Percentiles rank a stretch among this genome's conserved stretches.
Evolutionary conservation across 2,329 filamentous ascomycete genomes (phyloP).

Genomic region (Paraphoma sp.): DNA sequence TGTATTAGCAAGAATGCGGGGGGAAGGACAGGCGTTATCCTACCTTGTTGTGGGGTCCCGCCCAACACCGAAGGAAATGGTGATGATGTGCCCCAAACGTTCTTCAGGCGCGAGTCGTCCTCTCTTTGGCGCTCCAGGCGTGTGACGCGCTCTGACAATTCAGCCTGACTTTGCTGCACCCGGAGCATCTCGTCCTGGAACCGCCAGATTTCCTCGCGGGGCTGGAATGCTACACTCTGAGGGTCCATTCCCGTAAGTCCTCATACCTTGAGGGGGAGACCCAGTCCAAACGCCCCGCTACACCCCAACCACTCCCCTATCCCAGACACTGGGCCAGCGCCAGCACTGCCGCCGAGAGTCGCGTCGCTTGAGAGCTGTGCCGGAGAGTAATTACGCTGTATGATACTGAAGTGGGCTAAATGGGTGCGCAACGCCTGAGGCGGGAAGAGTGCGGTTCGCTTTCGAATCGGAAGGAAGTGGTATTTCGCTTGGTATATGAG

Average conservation of each 20-base stretch:
- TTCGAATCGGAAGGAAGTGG: too few species aligned
- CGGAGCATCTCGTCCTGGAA: slow-evolving; percentile 68
- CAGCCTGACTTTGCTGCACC: slow-evolving; percentile 65
- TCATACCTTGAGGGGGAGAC: slow-evolving; percentile 38
- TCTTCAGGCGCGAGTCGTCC: slow-evolving; percentile 73
- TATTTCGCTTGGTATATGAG: too few species aligned
- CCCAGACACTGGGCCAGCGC: slow-evolving; percentile 13
- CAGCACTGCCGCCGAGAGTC: slow-evolving; percentile 7
- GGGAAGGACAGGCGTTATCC: slow-evolving; percentile 28
- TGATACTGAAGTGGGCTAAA: background rate
- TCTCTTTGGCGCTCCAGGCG: slow-evolving; percentile 68
- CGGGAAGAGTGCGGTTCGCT: too few species aligned
- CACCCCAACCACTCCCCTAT: slow-evolving; percentile 15
- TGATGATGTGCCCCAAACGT: slow-evolving; percentile 83
- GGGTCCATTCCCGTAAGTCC: slow-evolving; percentile 62
- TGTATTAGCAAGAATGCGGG: slow-evolving; percentile 18
- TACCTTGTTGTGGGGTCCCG: slow-evolving; percentile 87
- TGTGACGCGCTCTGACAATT: slow-evolving; percentile 67
- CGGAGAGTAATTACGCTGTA: background rate
- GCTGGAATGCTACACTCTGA: slow-evolving; percentile 67
- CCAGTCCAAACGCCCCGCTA: slow-evolving; percentile 29
- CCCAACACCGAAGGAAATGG: slow-evolving; percentile 87
- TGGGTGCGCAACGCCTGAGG: too few species aligned
- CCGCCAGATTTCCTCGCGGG: slow-evolving; percentile 70
- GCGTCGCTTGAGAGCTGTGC: background rate